Base-by-base conservation (phyloP, 202 grass and related monocot genomes). In the Musa balbisiana region DNA sequence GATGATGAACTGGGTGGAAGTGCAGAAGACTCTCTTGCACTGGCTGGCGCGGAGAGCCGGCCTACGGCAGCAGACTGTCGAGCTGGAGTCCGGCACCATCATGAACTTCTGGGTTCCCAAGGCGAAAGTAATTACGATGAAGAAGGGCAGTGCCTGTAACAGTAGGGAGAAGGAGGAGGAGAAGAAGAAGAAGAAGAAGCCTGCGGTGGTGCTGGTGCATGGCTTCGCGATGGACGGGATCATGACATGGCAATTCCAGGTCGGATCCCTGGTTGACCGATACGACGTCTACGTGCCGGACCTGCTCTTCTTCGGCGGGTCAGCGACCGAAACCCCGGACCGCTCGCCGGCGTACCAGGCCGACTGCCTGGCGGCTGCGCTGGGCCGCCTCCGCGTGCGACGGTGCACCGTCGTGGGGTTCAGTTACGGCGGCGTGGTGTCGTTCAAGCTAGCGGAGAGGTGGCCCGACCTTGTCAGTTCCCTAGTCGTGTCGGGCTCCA, bases 241-340 rank as follows among this genome's bases (percentile, higher is more conserved):
- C 27, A 84, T 97, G 9, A 97, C 94, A 1, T 97, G 94, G 90
- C 90, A 97, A 67, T 93, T 97, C 79, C 90, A 93, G 76, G 69
- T 91, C 11, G 93, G 93, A 11, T 69, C 1, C 12, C 80, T 97
- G 73, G 74, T 82, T 25, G 83, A 87, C 75, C 74, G 79, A 22
- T 97, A 97, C 85, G 84, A 91, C 69, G 88, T 97, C 83, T 97
- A 97, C 87, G 89, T 97, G 69, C 93, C 93, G 53, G 93, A 93
- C 85, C 87, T 97, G 69, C 82, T 97, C 78, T 97, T 87, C 79
- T 97, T 93, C 80, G 93, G 90, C 1, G 83, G 82, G 1, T 97
- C 90, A 52, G 81, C 88, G 75, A 91, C 90, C 33, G 82, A 73
- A 21, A 76, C 85, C 74, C 1, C 82, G 52, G 92, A 96, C 83